phyloP scores from a whole-genome alignment of 352 stramenopile species.

The Globisporangium carolinianum region DNA sequence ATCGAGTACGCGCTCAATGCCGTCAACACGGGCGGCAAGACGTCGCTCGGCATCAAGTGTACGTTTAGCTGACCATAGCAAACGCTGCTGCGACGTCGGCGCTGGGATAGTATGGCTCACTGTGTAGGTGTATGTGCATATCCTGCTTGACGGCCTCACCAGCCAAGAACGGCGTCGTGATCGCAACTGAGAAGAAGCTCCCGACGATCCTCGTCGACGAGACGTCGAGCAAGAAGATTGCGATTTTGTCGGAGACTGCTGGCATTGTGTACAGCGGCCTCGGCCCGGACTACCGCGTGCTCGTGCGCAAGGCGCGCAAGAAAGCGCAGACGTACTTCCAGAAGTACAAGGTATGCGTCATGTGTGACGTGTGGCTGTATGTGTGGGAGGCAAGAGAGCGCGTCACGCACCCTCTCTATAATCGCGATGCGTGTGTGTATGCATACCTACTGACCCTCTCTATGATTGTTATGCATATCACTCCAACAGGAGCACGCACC shows the following conservation, averaged over 20 bases:
- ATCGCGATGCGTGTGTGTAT: too few species aligned
- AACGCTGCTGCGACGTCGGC: background rate
- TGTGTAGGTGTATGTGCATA: too few species aligned
- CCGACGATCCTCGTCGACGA: constrained; percentile 94
- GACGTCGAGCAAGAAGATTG: constrained; percentile 95
- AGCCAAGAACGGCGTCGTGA: constrained; percentile 99
- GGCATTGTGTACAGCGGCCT: constrained; percentile 97
- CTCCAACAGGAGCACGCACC: constrained; percentile 78
- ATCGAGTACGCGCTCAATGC: constrained; percentile 99
- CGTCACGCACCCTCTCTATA: too few species aligned
- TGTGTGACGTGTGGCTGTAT: too few species aligned
- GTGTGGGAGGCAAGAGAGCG: too few species aligned
- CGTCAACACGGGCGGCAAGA: constrained; percentile 96
- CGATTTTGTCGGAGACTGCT: constrained; percentile 87
- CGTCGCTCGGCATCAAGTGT: constrained; percentile 96
- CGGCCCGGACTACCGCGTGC: constrained; percentile 97
- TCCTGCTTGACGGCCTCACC: constrained; percentile 1
- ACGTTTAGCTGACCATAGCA: constrained; percentile 13
- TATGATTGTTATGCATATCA: too few species aligned
- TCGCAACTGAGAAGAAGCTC: constrained; percentile 99
- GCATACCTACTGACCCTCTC: too few species aligned
- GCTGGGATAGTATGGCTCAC: background rate
- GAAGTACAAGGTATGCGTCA: constrained; percentile 75
- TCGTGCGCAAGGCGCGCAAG: constrained; percentile 95
- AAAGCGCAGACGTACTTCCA: constrained; percentile 94